phyloP scores from a whole-genome alignment of 345 rosid species.

The Pistacia atlantica region DNA sequence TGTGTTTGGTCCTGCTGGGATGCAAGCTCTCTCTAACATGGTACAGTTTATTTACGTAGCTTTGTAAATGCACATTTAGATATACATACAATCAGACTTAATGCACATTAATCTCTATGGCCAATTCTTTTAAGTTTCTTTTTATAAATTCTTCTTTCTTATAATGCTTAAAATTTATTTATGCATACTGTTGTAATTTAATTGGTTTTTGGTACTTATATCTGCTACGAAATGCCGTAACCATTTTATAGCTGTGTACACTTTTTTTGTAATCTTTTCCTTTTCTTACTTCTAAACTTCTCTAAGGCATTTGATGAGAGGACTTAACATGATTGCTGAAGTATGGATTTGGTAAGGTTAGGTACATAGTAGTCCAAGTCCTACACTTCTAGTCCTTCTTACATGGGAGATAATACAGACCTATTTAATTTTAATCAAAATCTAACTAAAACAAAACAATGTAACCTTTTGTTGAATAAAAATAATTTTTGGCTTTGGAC shows the following conservation, averaged over 20 bases:
- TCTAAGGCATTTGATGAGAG: background rate
- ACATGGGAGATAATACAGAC: background rate
- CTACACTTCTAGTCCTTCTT: background rate
- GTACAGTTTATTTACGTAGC: constrained; percentile 37
- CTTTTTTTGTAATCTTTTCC: background rate
- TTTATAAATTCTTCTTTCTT: background rate
- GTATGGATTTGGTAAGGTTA: constrained; percentile 3
- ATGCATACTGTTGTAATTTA: background rate
- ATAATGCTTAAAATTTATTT: background rate
- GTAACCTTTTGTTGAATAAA: no score
- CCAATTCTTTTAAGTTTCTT: background rate
- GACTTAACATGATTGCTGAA: background rate
- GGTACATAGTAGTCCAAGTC: background rate
- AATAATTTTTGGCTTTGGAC: background rate
- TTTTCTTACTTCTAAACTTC: background rate
- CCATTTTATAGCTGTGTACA: background rate
- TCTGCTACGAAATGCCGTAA: background rate
- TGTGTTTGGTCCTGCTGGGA: constrained; percentile 37
- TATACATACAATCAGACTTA: background rate
- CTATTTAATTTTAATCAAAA: no score
- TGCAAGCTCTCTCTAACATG: constrained; percentile 84
- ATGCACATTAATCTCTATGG: background rate
- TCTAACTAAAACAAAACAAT: no score
- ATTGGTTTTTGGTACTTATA: background rate
- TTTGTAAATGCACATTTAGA: background rate